Evolutionary conservation across 257 asterid species (phyloP).

Genomic region (Solanum clarkiae): DNA sequence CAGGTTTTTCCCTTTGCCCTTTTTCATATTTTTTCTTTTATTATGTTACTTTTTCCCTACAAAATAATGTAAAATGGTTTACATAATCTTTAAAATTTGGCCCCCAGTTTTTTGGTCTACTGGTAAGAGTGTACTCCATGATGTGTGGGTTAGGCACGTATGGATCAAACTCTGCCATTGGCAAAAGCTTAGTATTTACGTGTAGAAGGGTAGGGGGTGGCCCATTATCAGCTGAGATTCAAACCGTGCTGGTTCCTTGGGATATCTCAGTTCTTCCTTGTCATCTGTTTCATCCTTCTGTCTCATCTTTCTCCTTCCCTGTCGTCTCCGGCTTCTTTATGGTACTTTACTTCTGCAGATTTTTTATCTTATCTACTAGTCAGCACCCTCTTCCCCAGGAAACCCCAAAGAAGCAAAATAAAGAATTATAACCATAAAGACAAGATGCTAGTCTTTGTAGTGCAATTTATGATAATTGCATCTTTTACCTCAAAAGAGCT

Average conservation of each 20-base stretch:
- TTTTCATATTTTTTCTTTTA: background rate
- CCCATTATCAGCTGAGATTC: background rate
- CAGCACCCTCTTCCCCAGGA: background rate
- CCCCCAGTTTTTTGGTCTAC: background rate
- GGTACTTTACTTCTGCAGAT: background rate
- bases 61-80: background rate
- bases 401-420: background rate
- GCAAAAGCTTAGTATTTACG: background rate
- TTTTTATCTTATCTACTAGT: background rate
- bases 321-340: background rate
- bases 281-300: background rate
- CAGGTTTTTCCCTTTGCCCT: slow-evolving; percentile 26
- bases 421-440: background rate
- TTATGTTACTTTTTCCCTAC: background rate
- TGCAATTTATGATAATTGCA: background rate
- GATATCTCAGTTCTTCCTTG: background rate
- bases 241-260: background rate
- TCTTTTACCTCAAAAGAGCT: background rate
- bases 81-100: background rate
- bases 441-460: background rate
- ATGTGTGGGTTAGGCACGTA: background rate
- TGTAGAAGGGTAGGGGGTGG: background rate
- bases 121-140: background rate
- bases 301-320: background rate
- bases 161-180: background rate